Evolutionary conservation across 345 rosid species (phyloP).

Genomic region (Toxicodendron radicans): DNA sequence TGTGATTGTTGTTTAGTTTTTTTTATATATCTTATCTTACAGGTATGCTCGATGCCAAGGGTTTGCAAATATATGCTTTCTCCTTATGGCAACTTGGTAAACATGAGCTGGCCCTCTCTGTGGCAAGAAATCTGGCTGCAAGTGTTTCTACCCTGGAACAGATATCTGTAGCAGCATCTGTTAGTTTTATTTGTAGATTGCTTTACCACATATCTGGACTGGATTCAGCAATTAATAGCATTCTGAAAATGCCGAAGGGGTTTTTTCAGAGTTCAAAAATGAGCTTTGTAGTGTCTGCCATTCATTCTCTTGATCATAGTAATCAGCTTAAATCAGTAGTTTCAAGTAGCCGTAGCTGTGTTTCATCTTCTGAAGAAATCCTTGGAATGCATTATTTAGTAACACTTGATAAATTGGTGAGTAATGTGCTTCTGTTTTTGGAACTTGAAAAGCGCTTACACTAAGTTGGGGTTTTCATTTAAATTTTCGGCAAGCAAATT

Average conservation of each 20-base stretch:
- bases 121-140: conserved; percentile 57
- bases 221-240: conserved; percentile 64
- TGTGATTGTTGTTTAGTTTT: conserved; percentile 14
- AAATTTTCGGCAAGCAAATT: neutral
- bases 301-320: conserved; percentile 72
- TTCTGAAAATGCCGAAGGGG: conserved; percentile 75
- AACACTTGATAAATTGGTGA: conserved; percentile 78
- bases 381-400: conserved; percentile 72
- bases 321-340: conserved; percentile 62
- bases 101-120: conserved; percentile 62
- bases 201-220: conserved; percentile 73
- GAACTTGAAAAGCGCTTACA: conserved; percentile 1
- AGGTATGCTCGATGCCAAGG: conserved; percentile 75
- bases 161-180: conserved; percentile 53
- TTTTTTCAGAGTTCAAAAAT: conserved; percentile 64
- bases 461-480: neutral
- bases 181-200: conserved; percentile 81
- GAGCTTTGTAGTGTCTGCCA: conserved; percentile 68
- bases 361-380: conserved; percentile 55
- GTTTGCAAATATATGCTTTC: conserved; percentile 78
- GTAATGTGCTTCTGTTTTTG: conserved; percentile 23
- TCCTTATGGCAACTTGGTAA: conserved; percentile 85
- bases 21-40: conserved; percentile 14
- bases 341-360: conserved; percentile 49
- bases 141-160: conserved; percentile 57